These are phyloP conservation scores for Daldinia loculata DNA, from an alignment of 495 filamentous ascomycete species.

Conservation along the genomic window DNA sequence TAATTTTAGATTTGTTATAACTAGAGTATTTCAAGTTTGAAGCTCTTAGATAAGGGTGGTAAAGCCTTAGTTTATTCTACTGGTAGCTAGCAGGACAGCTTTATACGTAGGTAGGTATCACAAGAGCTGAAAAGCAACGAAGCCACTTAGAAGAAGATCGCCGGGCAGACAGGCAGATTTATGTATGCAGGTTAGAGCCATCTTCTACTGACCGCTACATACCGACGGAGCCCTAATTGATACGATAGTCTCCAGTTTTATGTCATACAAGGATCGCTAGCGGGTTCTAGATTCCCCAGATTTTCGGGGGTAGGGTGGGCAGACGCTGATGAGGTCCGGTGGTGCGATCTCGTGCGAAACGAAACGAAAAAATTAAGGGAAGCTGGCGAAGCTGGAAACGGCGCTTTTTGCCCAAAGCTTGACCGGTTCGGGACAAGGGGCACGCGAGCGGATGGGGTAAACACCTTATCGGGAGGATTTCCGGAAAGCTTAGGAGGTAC, in stretches of 20 bases:
- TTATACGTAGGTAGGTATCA: background rate
- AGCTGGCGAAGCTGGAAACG: background rate
- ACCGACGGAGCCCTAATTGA: conserved; percentile 7
- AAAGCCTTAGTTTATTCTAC: background rate
- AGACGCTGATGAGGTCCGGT: conserved; percentile 35
- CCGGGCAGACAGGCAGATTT: conserved; percentile 8
- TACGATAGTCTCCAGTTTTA: conserved; percentile 35
- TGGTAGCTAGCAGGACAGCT: background rate
- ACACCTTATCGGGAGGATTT: conserved; percentile 12
- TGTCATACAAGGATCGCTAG: conserved; percentile 30
- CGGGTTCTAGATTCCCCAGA: conserved; percentile 34
- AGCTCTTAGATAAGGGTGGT: too few relatives aligned
- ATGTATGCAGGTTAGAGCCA: conserved; percentile 19
- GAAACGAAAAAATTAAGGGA: conserved; percentile 34
- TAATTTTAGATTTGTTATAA: background rate
- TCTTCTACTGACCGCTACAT: conserved; percentile 29
- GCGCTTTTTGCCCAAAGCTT: conserved; percentile 4
- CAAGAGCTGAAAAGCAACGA: background rate
- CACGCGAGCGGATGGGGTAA: conserved; percentile 31
- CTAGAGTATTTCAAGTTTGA: background rate
- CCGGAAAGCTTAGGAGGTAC: background rate
- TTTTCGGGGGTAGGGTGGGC: conserved; percentile 30
- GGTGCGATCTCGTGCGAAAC: conserved; percentile 31
- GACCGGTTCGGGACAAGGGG: conserved; percentile 28
- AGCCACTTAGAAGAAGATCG: background rate